Evolutionary conservation across 805 yeast genomes (phyloP).

Genomic region (Lachancea mirantina): DNA sequence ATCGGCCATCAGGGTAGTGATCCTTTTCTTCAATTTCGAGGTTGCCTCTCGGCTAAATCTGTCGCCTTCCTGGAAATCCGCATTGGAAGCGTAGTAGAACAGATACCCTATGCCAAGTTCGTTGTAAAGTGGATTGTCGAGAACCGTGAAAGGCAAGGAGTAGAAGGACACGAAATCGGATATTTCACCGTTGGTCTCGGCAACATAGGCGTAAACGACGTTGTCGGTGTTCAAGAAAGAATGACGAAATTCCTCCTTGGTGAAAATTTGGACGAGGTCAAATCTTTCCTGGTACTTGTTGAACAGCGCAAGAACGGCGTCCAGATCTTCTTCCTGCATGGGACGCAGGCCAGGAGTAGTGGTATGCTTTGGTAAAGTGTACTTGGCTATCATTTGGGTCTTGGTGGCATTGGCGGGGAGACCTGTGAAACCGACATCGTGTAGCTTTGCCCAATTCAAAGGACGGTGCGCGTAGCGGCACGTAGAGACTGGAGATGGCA

Average conservation of each 20-base stretch:
- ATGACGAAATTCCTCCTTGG: constrained; percentile 54
- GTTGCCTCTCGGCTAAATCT: constrained; percentile 37
- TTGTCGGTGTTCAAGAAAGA: constrained; percentile 64
- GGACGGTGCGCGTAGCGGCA: constrained; percentile 93
- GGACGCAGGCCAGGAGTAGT: constrained; percentile 44
- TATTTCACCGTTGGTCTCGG: constrained; percentile 49
- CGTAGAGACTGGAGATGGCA: constrained; percentile 88
- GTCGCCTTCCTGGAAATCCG: constrained; percentile 37
- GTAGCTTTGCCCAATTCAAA: constrained; percentile 79
- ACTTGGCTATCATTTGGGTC: constrained; percentile 63
- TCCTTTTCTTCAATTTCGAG: constrained; percentile 46
- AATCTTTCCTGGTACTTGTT: constrained; percentile 57
- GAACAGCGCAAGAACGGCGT: constrained; percentile 53
- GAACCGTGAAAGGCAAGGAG: constrained; percentile 77
- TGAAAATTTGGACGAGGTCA: constrained; percentile 65
- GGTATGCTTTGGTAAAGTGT: constrained; percentile 50
- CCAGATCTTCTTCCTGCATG: constrained; percentile 55
- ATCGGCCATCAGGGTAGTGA: constrained; percentile 57
- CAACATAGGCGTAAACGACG: constrained; percentile 77
- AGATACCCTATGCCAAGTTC: constrained; percentile 80
- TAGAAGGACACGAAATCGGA: constrained; percentile 90
- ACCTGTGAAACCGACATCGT: constrained; percentile 84
- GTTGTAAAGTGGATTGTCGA: constrained; percentile 54
- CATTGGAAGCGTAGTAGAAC: constrained; percentile 80
- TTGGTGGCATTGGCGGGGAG: constrained; percentile 66